Conservation (phyloP, 441 rosid species). For the Arabidopsis hybrid region DNA sequence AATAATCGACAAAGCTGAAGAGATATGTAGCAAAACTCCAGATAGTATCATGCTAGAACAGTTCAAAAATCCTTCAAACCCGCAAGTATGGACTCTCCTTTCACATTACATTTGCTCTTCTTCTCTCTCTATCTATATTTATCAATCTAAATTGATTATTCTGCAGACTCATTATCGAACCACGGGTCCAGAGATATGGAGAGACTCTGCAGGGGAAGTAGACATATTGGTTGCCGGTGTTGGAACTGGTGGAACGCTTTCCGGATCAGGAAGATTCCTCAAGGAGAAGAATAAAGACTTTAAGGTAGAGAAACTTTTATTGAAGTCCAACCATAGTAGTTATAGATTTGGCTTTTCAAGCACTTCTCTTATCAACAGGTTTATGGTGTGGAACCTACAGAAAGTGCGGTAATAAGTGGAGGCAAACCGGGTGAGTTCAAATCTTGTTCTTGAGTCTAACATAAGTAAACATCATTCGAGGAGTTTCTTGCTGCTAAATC, state of each 20-base stretch:
- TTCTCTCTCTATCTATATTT: neutral
- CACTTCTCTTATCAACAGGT: slow-evolving; percentile 48
- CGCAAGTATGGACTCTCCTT: slow-evolving; percentile 51
- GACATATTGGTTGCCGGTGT: slow-evolving; percentile 73
- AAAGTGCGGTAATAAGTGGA: slow-evolving; percentile 81
- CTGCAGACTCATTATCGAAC: slow-evolving; percentile 79
- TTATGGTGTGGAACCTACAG: slow-evolving; percentile 73
- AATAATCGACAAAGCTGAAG: slow-evolving; percentile 53
- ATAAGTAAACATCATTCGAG: neutral
- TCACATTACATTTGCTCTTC: neutral
- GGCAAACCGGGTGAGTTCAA: slow-evolving; percentile 57
- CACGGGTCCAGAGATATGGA: slow-evolving; percentile 95
- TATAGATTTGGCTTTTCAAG: neutral
- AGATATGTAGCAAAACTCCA: slow-evolving; percentile 63
- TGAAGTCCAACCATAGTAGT: neutral
- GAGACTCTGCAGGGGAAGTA: slow-evolving; percentile 72
- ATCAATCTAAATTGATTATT: neutral
- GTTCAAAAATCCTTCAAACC: slow-evolving; percentile 69
- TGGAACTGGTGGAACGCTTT: slow-evolving; percentile 87
- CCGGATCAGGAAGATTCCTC: slow-evolving; percentile 79
- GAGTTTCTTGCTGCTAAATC: slow-evolving; percentile 42
- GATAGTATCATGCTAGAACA: slow-evolving; percentile 62
- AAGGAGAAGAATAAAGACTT: slow-evolving; percentile 74
- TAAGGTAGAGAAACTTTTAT: slow-evolving; percentile 53
- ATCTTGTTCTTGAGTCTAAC: slow-evolving; percentile 11